Evolutionary conservation across 2,329 filamentous ascomycete species (phyloP).

Genomic region (Botrytis fabae): DNA sequence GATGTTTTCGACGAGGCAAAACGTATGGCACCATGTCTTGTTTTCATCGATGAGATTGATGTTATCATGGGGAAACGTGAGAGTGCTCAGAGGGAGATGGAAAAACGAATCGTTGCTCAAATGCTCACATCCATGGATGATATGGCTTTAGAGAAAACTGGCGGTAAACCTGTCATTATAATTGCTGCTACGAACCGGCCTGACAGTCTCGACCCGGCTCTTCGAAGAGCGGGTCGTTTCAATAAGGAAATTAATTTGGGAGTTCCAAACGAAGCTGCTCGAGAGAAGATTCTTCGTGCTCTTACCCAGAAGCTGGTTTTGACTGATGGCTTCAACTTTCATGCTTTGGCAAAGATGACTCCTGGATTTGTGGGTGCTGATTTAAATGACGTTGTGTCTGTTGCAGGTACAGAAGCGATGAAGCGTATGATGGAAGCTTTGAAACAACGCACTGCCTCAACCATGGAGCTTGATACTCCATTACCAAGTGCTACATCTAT

Average conservation of each 20-base stretch:
- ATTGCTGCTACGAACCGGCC: slow-evolving; percentile 88
- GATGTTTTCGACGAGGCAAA: slow-evolving; percentile 88
- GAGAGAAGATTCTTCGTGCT: slow-evolving; percentile 75
- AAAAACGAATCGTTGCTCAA: slow-evolving; percentile 81
- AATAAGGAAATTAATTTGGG: slow-evolving; percentile 83
- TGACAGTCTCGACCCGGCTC: slow-evolving; percentile 78
- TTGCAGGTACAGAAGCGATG: slow-evolving; percentile 43
- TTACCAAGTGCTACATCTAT: slow-evolving; percentile 32
- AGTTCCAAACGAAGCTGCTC: slow-evolving; percentile 76
- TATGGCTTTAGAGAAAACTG: slow-evolving; percentile 68
- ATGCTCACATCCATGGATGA: slow-evolving; percentile 86
- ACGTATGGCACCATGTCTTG: slow-evolving; percentile 78
- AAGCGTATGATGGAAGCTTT: slow-evolving; percentile 42
- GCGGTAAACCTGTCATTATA: slow-evolving; percentile 80
- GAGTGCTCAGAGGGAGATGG: slow-evolving; percentile 82
- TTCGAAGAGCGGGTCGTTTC: slow-evolving; percentile 74
- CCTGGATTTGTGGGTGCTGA: slow-evolving; percentile 94
- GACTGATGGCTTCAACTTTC: slow-evolving; percentile 70
- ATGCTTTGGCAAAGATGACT: slow-evolving; percentile 74
- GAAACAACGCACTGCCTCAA: slow-evolving; percentile 36
- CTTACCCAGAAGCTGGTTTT: slow-evolving; percentile 67
- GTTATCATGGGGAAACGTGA: slow-evolving; percentile 86
- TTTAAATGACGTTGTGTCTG: slow-evolving; percentile 62
- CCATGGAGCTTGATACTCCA: slow-evolving; percentile 40
- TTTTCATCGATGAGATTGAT: slow-evolving; percentile 93